These are phyloP conservation scores for Trichoderma polysporum DNA, from an alignment of 2,329 filamentous ascomycete genomes.

Conservation along the genomic window DNA sequence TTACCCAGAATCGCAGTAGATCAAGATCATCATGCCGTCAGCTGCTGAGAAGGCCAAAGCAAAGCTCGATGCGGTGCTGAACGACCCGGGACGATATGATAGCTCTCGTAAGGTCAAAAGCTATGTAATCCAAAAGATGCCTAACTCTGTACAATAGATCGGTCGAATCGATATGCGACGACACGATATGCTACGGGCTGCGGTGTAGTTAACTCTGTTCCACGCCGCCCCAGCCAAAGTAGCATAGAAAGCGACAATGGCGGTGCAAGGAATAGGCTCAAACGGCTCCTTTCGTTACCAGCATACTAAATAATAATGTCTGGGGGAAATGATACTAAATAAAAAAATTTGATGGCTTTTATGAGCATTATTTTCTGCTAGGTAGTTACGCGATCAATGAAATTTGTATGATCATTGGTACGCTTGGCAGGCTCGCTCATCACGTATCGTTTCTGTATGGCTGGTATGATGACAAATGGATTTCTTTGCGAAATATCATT, in stretches of 20 bases:
- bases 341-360: background rate
- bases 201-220: constrained; percentile 8
- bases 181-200: constrained; percentile 12
- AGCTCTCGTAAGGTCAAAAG: constrained; percentile 3
- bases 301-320: background rate
- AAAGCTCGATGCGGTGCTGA: constrained; percentile 15
- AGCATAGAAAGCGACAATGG: constrained; percentile 1
- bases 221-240: constrained; percentile 8
- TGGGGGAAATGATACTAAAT: too few relatives aligned
- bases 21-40: constrained; percentile 4
- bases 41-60: constrained; percentile 7
- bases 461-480: background rate
- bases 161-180: constrained; percentile 13
- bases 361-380: background rate
- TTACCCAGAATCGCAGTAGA: background rate
- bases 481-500: background rate
- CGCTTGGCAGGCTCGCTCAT: background rate
- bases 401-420: background rate
- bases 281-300: constrained; percentile 1
- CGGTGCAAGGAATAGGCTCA: background rate
- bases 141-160: constrained; percentile 7
- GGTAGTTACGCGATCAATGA: background rate
- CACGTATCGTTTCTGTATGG: background rate
- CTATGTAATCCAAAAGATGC: background rate
- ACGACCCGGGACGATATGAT: constrained; percentile 12